Conservation (phyloP, 129 eudicot species). For the Centella asiatica region DNA sequence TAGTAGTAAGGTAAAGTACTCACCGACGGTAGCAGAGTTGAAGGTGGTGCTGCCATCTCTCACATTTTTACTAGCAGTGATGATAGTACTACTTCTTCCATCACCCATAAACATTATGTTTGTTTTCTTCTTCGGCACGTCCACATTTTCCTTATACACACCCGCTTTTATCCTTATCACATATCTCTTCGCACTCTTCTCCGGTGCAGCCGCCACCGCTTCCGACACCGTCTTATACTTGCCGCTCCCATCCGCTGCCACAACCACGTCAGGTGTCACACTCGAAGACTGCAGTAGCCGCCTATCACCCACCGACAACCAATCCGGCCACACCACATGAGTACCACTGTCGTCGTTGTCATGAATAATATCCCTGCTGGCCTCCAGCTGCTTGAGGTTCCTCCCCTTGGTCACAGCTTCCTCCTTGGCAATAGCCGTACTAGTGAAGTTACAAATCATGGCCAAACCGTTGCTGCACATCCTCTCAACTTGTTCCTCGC, state of each 20-base stretch:
- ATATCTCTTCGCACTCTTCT: slow-evolving; percentile 45
- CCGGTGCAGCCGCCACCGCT: slow-evolving; percentile 89
- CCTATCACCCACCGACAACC: slow-evolving; percentile 72
- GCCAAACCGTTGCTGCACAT: slow-evolving; percentile 84
- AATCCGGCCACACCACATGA: slow-evolving; percentile 51
- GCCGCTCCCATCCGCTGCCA: slow-evolving; percentile 92
- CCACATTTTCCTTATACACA: slow-evolving; percentile 79
- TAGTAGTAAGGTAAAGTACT: slow-evolving; percentile 5
- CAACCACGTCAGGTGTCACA: slow-evolving; percentile 65
- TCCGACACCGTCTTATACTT: slow-evolving; percentile 49
- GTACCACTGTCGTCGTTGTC: slow-evolving; percentile 14
- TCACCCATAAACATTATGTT: slow-evolving; percentile 86
- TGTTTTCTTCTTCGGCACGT: slow-evolving; percentile 42
- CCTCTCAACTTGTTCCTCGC: slow-evolving; percentile 44
- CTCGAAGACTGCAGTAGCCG: slow-evolving; percentile 56
- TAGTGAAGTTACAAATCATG: slow-evolving; percentile 72
- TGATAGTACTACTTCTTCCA: slow-evolving; percentile 58
- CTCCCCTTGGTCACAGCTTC: slow-evolving; percentile 28
- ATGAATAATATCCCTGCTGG: no score
- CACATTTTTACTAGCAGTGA: slow-evolving; percentile 66
- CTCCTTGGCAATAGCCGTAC: slow-evolving; percentile 34
- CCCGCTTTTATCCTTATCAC: slow-evolving; percentile 80
- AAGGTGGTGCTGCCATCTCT: slow-evolving; percentile 82
- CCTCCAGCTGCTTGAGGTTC: slow-evolving; percentile 19
- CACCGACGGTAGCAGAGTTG: slow-evolving; percentile 88